Conservation (phyloP, 164 flowering plant genomes). For the Sedum album region DNA sequence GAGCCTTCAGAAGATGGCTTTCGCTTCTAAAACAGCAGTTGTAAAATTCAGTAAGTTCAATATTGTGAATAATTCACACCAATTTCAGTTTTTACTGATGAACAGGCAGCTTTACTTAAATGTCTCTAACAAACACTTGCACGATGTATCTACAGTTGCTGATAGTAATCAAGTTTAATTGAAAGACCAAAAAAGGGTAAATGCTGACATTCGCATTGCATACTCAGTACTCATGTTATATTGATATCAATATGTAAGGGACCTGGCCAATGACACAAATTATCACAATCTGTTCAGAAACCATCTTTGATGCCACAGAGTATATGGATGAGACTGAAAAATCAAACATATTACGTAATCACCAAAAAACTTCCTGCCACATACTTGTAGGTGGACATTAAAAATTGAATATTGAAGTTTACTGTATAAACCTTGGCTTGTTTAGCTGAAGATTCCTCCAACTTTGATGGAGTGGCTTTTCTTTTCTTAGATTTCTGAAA, state of each 20-base stretch:
- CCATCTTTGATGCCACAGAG: neutral
- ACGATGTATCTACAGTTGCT: neutral
- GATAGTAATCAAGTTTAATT: neutral
- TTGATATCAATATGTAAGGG: neutral
- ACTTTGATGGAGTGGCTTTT: neutral
- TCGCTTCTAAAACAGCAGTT: neutral
- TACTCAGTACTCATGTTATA: too few species aligned
- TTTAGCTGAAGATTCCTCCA: neutral
- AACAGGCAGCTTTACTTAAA: neutral
- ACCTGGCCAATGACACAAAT: neutral
- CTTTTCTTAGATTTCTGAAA: neutral
- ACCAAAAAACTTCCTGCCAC: neutral
- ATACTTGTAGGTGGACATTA: too few species aligned
- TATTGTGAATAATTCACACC: neutral
- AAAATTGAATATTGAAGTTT: too few species aligned
- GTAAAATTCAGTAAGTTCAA: too few species aligned
- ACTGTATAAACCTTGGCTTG: neutral
- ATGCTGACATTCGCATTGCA: too few species aligned
- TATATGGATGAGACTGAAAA: neutral
- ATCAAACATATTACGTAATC: too few species aligned
- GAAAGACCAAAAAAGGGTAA: neutral
- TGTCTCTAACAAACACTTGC: neutral
- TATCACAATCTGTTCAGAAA: neutral
- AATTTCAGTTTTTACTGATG: too few species aligned
- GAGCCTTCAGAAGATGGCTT: slow-evolving; percentile 2